Evolutionary conservation across 768 basidiomycete genomes (phyloP).

Genomic region (Trametes cubensis): DNA sequence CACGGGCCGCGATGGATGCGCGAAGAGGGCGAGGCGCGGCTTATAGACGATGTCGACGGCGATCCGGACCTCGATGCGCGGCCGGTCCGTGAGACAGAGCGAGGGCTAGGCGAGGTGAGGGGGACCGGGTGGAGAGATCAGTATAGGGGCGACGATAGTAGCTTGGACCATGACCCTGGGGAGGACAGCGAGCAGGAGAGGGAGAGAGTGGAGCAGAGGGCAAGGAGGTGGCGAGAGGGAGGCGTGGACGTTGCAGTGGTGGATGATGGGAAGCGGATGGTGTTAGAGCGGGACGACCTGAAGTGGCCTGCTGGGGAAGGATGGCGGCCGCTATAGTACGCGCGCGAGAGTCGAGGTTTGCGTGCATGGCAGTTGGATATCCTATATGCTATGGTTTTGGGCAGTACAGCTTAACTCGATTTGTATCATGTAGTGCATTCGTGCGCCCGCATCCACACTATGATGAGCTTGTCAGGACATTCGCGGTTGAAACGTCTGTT

Average conservation of each 20-base stretch:
- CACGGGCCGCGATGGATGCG: conserved; percentile 29
- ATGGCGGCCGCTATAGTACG: conserved; percentile 46
- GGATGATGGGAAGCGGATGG: conserved; percentile 20
- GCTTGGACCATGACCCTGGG: conserved; percentile 19
- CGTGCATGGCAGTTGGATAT: background rate
- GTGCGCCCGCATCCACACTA: background rate
- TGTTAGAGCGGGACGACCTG: conserved; percentile 50
- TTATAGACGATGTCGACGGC: conserved; percentile 44
- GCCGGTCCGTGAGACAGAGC: conserved; percentile 24
- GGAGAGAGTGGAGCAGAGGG: conserved; percentile 22
- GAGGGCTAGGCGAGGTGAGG: background rate
- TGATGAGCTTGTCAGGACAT: no score
- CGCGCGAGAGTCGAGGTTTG: no score
- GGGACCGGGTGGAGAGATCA: conserved; percentile 31
- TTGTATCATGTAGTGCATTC: conserved; percentile 9
- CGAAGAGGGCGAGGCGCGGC: conserved; percentile 41
- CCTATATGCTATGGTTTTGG: background rate
- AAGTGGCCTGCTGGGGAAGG: conserved; percentile 66
- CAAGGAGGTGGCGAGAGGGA: conserved; percentile 22
- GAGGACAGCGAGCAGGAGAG: conserved; percentile 21
- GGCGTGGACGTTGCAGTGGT: conserved; percentile 19
- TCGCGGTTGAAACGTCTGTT: no score
- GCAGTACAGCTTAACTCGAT: background rate
- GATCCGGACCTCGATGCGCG: conserved; percentile 27
- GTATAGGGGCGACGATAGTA: conserved; percentile 35